Percentiles rank a stretch among this genome's conserved stretches.
Conservation (phyloP, 192 early-diverging fungal genomes). For the Kappamyces sp. region DNA sequence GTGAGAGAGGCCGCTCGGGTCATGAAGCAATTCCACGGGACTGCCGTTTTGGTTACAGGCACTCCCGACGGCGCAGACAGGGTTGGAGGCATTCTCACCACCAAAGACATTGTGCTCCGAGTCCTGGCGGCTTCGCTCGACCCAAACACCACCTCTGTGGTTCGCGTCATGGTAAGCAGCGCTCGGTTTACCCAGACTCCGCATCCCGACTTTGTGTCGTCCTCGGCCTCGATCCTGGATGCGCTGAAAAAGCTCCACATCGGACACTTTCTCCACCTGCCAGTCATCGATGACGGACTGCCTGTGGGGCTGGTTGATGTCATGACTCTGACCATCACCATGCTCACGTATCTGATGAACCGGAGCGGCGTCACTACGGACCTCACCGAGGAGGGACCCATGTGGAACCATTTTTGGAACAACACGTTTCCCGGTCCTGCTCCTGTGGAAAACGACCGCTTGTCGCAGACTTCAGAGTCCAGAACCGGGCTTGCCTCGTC, state of each 20-base stretch:
- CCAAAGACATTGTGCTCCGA: conserved; percentile 44
- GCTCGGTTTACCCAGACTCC: conserved; percentile 32
- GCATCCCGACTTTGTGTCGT: conserved; percentile 36
- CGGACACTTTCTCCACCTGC: conserved; percentile 42
- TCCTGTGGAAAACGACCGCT: conserved; percentile 28
- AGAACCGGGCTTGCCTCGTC: conserved; percentile 14
- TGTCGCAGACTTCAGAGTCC: conserved; percentile 23
- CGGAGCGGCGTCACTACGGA: conserved; percentile 7
- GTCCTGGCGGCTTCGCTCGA: conserved; percentile 59
- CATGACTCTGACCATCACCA: conserved; percentile 41
- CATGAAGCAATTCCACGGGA: conserved; percentile 35
- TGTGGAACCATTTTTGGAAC: conserved; percentile 42
- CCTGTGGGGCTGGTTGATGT: conserved; percentile 45
- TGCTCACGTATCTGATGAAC: conserved; percentile 37
- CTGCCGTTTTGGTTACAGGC: conserved; percentile 37
- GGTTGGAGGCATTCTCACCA: conserved; percentile 47
- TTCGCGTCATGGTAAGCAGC: conserved; percentile 78
- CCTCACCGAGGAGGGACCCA: conserved; percentile 30
- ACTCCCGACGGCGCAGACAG: conserved; percentile 25
- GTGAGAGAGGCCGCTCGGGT: conserved; percentile 38
- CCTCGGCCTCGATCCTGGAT: conserved; percentile 38
- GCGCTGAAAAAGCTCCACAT: conserved; percentile 43
- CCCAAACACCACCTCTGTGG: conserved; percentile 83
- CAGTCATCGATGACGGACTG: conserved; percentile 34
- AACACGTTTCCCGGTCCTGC: conserved; percentile 24